phyloP scores from a whole-genome alignment of 768 basidiomycete genomes.

The Imleria badia region DNA sequence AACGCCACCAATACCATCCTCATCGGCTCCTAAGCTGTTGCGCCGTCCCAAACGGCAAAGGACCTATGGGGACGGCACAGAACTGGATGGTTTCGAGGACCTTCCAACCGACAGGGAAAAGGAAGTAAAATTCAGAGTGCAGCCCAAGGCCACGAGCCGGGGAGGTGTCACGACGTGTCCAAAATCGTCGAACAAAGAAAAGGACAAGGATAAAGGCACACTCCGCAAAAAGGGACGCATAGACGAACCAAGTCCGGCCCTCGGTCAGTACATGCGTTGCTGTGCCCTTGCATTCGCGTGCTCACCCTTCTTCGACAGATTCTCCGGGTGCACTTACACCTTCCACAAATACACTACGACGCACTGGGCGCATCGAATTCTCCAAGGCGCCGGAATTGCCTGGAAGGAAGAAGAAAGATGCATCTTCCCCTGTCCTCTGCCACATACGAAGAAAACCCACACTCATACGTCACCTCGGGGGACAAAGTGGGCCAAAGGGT shows the following conservation, averaged over 20 bases:
- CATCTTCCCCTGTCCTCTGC: constrained; percentile 42
- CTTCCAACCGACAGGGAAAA: constrained; percentile 83
- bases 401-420: constrained; percentile 56
- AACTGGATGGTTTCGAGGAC: constrained; percentile 86
- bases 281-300: not conserved
- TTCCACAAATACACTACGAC: constrained; percentile 55
- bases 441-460: constrained; percentile 75
- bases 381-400: constrained; percentile 41
- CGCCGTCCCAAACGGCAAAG: constrained; percentile 75
- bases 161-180: constrained; percentile 48
- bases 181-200: constrained; percentile 38
- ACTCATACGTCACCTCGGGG: constrained; percentile 81
- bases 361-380: constrained; percentile 57
- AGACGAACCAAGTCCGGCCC: constrained; percentile 37
- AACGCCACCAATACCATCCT: constrained; percentile 38
- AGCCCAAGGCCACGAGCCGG: constrained; percentile 68
- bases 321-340: constrained; percentile 35
- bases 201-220: constrained; percentile 52
- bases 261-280: constrained; percentile 39
- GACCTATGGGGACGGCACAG: constrained; percentile 85
- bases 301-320: constrained; percentile 15
- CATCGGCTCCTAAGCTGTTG: constrained; percentile 62
- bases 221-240: constrained; percentile 56
- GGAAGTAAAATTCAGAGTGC: constrained; percentile 71
- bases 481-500: constrained; percentile 72